Evolutionary conservation across 352 stramenopile species (phyloP).

Genomic region (Phytophthora hybrid): DNA sequence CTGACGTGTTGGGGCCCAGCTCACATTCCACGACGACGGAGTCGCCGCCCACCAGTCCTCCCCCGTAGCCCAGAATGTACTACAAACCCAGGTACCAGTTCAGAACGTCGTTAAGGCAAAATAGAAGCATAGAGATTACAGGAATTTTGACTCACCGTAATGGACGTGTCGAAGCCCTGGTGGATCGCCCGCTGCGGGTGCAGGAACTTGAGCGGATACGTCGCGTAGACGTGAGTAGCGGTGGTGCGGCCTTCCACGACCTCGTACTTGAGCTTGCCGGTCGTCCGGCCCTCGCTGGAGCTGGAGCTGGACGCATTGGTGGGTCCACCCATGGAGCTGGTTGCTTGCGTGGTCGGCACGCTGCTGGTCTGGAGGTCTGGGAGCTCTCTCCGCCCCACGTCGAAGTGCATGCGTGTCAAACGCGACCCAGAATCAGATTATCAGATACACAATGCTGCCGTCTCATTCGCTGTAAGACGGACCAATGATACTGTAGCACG

Average conservation of each 20-base stretch:
- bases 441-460: constrained; percentile 13
- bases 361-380: not conserved
- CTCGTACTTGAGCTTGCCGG: constrained; percentile 76
- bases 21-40: constrained; percentile 68
- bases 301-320: not conserved
- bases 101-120: not conserved
- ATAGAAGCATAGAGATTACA: not conserved
- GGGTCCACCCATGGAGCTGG: constrained; percentile 10
- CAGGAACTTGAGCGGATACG: constrained; percentile 90
- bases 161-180: constrained; percentile 72
- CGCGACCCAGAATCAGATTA: constrained; percentile 26
- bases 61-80: constrained; percentile 89
- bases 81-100: constrained; percentile 30
- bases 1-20: constrained; percentile 51
- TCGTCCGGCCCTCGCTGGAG: constrained; percentile 15
- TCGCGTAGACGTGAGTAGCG: constrained; percentile 80
- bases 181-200: constrained; percentile 72
- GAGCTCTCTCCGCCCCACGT: not conserved
- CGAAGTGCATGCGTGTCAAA: constrained; percentile 33
- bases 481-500: constrained; percentile 2
- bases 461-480: constrained; percentile 13
- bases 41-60: constrained; percentile 83
- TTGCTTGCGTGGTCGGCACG: not conserved
- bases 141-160: constrained; percentile 57
- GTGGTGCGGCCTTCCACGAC: constrained; percentile 67